These are phyloP conservation scores for Leishmania arabica DNA, from an alignment of 208 protist species.

Conservation along the genomic window DNA sequence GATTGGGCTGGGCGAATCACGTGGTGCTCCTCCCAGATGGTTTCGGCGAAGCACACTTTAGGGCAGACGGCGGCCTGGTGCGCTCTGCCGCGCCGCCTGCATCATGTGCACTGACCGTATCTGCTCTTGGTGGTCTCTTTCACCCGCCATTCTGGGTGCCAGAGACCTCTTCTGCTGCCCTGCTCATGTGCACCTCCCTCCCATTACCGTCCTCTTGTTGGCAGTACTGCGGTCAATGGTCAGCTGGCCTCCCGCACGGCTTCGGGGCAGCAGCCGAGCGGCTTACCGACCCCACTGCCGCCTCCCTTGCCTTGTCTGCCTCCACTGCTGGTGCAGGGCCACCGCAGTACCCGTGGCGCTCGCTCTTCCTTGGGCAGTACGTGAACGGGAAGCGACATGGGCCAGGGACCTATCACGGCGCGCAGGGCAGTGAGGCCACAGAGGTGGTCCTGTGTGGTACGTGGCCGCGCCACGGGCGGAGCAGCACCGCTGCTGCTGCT, in stretches of 20 bases:
- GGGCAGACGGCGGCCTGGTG: background rate
- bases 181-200: background rate
- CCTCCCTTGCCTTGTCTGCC: constrained; percentile 5
- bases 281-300: constrained; percentile 15
- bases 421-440: constrained; percentile 44
- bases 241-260: constrained; percentile 49
- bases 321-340: constrained; percentile 18
- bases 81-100: background rate
- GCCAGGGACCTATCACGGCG: constrained; percentile 31
- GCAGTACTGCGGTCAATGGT: constrained; percentile 67
- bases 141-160: constrained; percentile 24
- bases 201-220: constrained; percentile 1
- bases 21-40: constrained; percentile 33
- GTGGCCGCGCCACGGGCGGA: constrained; percentile 34
- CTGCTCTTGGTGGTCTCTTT: background rate
- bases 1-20: constrained; percentile 28
- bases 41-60: constrained; percentile 34
- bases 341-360: constrained; percentile 39
- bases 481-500: background rate
- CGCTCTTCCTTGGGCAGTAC: constrained; percentile 55
- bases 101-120: background rate
- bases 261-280: constrained; percentile 59
- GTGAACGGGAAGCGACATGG: constrained; percentile 39
- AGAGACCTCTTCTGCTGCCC: background rate
- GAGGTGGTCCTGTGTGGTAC: constrained; percentile 52